Conservation (phyloP, 495 filamentous ascomycete species). For the Hypoxylon rickii region DNA sequence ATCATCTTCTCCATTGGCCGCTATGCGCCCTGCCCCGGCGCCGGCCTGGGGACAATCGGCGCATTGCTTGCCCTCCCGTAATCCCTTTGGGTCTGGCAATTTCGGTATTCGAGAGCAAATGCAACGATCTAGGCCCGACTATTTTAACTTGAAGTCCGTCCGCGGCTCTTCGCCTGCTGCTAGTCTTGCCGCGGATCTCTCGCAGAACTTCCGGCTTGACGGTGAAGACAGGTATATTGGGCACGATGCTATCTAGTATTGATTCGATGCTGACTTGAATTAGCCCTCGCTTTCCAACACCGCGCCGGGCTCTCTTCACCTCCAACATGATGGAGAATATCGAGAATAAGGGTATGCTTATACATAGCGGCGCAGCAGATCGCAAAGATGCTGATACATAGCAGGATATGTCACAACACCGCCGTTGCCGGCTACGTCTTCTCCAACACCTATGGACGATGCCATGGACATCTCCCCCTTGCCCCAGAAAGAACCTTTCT, state of each 20-base stretch:
- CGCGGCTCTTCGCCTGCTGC: constrained; percentile 88
- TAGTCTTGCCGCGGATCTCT: constrained; percentile 88
- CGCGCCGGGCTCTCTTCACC: constrained; percentile 90
- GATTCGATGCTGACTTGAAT: constrained; percentile 37
- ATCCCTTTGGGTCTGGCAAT: constrained; percentile 62
- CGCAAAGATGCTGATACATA: constrained; percentile 13
- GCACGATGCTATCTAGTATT: constrained; percentile 16
- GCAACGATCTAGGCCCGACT: constrained; percentile 59
- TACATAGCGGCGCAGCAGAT: constrained; percentile 4
- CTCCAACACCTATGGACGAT: constrained; percentile 71
- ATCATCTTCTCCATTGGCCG: constrained; percentile 90
- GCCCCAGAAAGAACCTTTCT: constrained; percentile 82
- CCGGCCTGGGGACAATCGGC: constrained; percentile 51
- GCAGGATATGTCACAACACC: constrained; percentile 80
- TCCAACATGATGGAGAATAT: constrained; percentile 70
- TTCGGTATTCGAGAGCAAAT: constrained; percentile 72
- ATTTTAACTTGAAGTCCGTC: constrained; percentile 74
- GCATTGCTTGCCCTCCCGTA: constrained; percentile 54
- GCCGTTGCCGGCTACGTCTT: constrained; percentile 78
- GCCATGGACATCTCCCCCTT: constrained; percentile 94
- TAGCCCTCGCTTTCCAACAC: constrained; percentile 90
- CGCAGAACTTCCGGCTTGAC: constrained; percentile 90
- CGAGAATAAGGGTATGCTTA: constrained; percentile 71
- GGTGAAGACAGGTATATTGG: constrained; percentile 76
- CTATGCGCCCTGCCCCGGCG: constrained; percentile 82